Evolutionary conservation across 2,329 filamentous ascomycete genomes (phyloP), one percentile per base, ranked within the genome.

Genomic region (Arthrobotrys sinensis): DNA sequence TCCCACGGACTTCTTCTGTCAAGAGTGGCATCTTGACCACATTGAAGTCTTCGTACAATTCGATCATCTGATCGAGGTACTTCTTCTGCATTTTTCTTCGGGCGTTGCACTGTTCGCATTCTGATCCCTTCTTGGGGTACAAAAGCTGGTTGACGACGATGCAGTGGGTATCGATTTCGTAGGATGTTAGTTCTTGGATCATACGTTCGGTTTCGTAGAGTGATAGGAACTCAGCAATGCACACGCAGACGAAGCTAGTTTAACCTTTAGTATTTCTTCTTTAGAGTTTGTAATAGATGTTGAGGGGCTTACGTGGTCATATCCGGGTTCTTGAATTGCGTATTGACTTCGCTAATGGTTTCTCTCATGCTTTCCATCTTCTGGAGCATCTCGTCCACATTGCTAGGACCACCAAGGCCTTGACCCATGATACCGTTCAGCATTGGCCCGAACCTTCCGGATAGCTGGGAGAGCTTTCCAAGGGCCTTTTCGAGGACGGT

Each of bases 161-260:
- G 83, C 92, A 91, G 86, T 98, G 96, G 5, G 95, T 97, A 85
- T 99, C 96, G 84, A 99, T 99, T 83, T 91, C 88, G 86, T 97
- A 99, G 84, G 89, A 92, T 57, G 93, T 91, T 79, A 99, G 88
- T 87, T 99, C 96, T 88, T 99, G 96, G 82, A 99, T 98, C 96
- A 99, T 98, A 82, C 96, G 92, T 88, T 99, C 96, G 79, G 96
- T 99, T 88, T 99, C 96, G 87, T 99, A 99, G 65, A 99, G 88
- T 43, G 91, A 94, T 82, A 99, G 85, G 87, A 99, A 99, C 86
- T 99, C 96, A 66, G 96, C 93, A 84, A 99, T 99, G 85, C 96
- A 97, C 79, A 99, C 96, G 84, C 96, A 98, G 67, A 99, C 94
- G 83, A 99, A 99, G 0, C 96, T 99, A 38, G 62, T 43, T 52